Percentiles rank a stretch among this genome's conserved stretches.
These are phyloP conservation scores for Penicilliopsis zonata DNA, from an alignment of 495 filamentous ascomycete genomes.

Conservation along the genomic window DNA sequence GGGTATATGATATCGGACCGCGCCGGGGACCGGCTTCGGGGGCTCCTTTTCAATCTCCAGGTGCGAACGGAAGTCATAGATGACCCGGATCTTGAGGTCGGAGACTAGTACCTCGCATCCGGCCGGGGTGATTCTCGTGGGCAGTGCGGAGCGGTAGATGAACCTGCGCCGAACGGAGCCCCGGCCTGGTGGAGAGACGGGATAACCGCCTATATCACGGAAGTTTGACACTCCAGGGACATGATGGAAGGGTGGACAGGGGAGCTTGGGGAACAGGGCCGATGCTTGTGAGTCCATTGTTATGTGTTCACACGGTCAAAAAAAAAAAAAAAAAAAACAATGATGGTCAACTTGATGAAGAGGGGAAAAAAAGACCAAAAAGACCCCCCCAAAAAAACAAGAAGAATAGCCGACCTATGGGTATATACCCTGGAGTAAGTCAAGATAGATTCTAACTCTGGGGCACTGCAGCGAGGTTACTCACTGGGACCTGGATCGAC, in stretches of 20 bases:
- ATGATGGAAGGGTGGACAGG: conserved; percentile 31
- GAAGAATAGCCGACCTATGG: too few relatives aligned
- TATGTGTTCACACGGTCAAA: too few relatives aligned
- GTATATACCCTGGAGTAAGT: too few relatives aligned
- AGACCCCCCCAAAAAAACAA: too few relatives aligned
- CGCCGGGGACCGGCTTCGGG: conserved; percentile 4
- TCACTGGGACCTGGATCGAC: too few relatives aligned
- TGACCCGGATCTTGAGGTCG: conserved; percentile 33
- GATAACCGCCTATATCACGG: conserved; percentile 33
- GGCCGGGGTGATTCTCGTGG: conserved; percentile 23
- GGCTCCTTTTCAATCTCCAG: conserved; percentile 20
- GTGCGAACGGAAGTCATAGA: conserved; percentile 52
- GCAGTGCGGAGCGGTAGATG: conserved; percentile 33
- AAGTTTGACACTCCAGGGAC: conserved; percentile 29
- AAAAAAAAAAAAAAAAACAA: conserved; percentile 2
- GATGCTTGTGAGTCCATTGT: conserved; percentile 1
- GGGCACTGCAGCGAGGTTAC: too few relatives aligned
- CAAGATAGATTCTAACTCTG: too few relatives aligned
- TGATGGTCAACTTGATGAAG: too few relatives aligned
- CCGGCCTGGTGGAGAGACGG: conserved; percentile 9
- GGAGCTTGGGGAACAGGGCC: neutral
- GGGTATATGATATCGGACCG: conserved; percentile 25
- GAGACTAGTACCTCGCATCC: conserved; percentile 30
- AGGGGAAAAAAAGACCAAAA: too few relatives aligned
- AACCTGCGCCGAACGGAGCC: conserved; percentile 19